phyloP scores from a whole-genome alignment of 2,329 filamentous ascomycete species.

The Diplodia sapinea region DNA sequence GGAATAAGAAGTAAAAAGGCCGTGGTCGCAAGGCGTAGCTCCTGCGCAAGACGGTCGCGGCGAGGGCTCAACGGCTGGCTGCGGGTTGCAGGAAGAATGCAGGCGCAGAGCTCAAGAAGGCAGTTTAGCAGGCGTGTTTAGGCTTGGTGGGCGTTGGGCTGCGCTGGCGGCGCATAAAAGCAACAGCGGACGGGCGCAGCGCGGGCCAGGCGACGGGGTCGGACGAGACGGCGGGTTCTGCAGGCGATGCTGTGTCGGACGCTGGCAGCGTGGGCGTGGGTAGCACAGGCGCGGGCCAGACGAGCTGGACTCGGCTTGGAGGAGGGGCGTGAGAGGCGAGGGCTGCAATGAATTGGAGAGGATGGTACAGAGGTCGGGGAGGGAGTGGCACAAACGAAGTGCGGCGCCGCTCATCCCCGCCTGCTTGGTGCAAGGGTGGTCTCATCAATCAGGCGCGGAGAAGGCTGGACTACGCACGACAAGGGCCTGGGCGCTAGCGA shows the following conservation, averaged over 20 bases:
- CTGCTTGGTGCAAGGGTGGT: constrained; percentile 24
- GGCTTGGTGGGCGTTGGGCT: constrained; percentile 6
- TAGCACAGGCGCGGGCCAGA: constrained; percentile 16
- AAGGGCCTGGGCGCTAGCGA: constrained; percentile 21
- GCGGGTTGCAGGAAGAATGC: constrained; percentile 8
- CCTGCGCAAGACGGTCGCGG: not conserved
- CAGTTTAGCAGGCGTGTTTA: not conserved
- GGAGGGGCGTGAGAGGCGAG: not conserved
- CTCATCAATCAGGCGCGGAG: constrained; percentile 18
- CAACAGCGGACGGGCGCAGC: constrained; percentile 9
- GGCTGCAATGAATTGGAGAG: constrained; percentile 19
- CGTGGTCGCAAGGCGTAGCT: not conserved
- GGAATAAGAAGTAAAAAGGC: not conserved
- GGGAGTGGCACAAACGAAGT: constrained; percentile 12
- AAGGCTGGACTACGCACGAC: constrained; percentile 18
- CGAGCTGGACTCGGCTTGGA: not conserved
- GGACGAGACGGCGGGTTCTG: constrained; percentile 15
- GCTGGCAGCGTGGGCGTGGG: not conserved
- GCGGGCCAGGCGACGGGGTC: constrained; percentile 3
- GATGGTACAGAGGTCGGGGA: constrained; percentile 19
- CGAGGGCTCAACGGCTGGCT: constrained; percentile 25
- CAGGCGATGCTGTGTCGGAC: constrained; percentile 16
- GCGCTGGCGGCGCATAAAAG: constrained; percentile 27
- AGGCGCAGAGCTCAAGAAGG: constrained; percentile 7
- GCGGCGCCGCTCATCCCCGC: constrained; percentile 15